Base-by-base conservation (phyloP, 108 stramenopile species). In the Cyclotella choctawhatcheeana region DNA sequence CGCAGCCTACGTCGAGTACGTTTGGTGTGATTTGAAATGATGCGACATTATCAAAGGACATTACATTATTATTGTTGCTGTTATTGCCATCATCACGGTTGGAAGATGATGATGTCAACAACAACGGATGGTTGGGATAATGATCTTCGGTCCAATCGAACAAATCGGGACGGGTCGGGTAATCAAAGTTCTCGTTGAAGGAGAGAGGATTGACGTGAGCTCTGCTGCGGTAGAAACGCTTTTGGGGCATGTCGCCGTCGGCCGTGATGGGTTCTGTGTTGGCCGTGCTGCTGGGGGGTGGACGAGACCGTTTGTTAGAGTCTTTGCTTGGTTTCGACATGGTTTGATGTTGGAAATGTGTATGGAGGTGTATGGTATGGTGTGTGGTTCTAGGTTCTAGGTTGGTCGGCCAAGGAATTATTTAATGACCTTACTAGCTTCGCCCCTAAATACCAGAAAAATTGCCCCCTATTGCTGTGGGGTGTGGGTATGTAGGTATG, bases 1-100 rank as follows among this genome's bases (percentile, higher is more conserved):
- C 99, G 81, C 97, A 98, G 29, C 99, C 99, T n/a, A 98, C 86
- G 82, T 99, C 99, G 33, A 99, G 74, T 6, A 98, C 94, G 14
- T 82, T 70, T 26, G 86, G 84, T 33, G 35, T 55, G 45, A 77
- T 52, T 30, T 26, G 17, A 77, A 85, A 48, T 13, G 25, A n/a
- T n/a, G n/a, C n/a, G n/a, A n/a, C 33, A 13, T 59, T 31, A 26
- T 61, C 48, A 50, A 50, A 43, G 44, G 35, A 29, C n/a, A n/a
- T n/a, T n/a, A n/a, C n/a, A n/a, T n/a, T n/a, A n/a, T n/a, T n/a
- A n/a, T n/a, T n/a, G 67, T 31, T 16, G 45, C 44, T 52, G 30
- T 44, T 32, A 12, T 40, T 58, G 37, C 61, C 43, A 25, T 27
- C 22, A 40, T 53, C 48, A n/a, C n/a, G n/a, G 48, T 53, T 51